These are phyloP conservation scores for Pestalotiopsis sp. DNA, from an alignment of 2,329 filamentous ascomycete species.

Conservation along the genomic window DNA sequence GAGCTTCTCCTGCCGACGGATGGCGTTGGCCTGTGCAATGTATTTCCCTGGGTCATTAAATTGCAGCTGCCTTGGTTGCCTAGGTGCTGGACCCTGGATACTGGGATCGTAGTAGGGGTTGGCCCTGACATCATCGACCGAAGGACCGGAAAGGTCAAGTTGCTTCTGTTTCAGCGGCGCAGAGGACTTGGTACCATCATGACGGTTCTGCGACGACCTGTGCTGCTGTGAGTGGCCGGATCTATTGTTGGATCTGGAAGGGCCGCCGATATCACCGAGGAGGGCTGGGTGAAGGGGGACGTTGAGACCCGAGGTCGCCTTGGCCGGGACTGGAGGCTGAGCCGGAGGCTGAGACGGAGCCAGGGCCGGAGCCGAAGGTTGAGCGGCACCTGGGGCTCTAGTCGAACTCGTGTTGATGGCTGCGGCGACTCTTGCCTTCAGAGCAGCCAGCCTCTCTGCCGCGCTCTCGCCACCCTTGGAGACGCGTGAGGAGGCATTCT, in stretches of 20 bases:
- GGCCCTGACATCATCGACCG: constrained; percentile 34
- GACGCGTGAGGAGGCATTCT: constrained; percentile 53
- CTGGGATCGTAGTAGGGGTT: constrained; percentile 86
- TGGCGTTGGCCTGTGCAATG: constrained; percentile 87
- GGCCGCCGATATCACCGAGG: not conserved
- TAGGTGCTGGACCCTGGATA: constrained; percentile 61
- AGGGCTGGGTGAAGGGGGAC: constrained; percentile 73
- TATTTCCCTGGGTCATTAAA: constrained; percentile 99
- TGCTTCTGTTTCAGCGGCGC: constrained; percentile 34
- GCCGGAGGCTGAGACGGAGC: not conserved
- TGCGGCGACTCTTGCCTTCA: constrained; percentile 79
- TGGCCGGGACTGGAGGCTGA: not conserved
- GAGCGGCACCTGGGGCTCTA: not conserved
- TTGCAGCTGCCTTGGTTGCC: constrained; percentile 74
- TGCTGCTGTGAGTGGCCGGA: constrained; percentile 42
- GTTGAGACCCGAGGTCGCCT: constrained; percentile 57
- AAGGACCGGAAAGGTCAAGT: constrained; percentile 28
- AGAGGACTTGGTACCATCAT: constrained; percentile 17
- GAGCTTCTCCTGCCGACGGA: constrained; percentile 83
- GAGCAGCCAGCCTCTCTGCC: constrained; percentile 71
- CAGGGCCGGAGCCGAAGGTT: not conserved
- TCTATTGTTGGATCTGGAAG: constrained; percentile 24
- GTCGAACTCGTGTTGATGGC: constrained; percentile 51
- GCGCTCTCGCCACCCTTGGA: constrained; percentile 56
- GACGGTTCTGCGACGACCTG: constrained; percentile 19